A percentile compares a stretch with the other conserved stretches of the same genome.
Evolutionary conservation across 345 rosid species (phyloP).

Genomic region (Eucalyptus guilfoylei): DNA sequence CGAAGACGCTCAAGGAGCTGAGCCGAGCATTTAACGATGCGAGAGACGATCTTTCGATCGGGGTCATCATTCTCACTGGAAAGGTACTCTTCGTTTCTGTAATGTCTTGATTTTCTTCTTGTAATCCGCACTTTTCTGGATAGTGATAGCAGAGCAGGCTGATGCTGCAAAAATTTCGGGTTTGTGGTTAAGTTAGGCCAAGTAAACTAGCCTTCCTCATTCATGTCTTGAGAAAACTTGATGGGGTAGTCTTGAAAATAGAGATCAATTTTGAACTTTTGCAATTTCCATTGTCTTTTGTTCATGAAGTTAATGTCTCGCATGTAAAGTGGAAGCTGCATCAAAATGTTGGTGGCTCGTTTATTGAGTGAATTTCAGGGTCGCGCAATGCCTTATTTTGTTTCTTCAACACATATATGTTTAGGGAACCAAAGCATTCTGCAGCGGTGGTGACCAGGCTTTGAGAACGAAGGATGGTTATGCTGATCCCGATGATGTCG

Average conservation of each 20-base stretch:
- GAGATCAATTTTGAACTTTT: background rate
- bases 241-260: background rate
- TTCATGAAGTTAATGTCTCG: background rate
- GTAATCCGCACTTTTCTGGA: background rate
- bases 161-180: background rate
- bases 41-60: constrained; percentile 66
- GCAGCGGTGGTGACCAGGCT: constrained; percentile 91
- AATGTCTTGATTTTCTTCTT: background rate
- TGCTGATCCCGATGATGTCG: constrained; percentile 58
- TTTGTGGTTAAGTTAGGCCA: background rate
- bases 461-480: constrained; percentile 67
- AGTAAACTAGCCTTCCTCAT: background rate
- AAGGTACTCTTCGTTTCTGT: constrained; percentile 23
- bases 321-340: background rate
- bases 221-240: background rate
- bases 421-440: constrained; percentile 88
- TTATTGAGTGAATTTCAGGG: background rate
- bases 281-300: background rate
- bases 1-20: constrained; percentile 71
- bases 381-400: background rate
- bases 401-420: background rate
- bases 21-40: constrained; percentile 73
- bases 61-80: constrained; percentile 84
- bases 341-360: background rate
- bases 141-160: background rate